Base-by-base conservation (phyloP, 257 asterid species). In the Euphrasia confusa region DNA sequence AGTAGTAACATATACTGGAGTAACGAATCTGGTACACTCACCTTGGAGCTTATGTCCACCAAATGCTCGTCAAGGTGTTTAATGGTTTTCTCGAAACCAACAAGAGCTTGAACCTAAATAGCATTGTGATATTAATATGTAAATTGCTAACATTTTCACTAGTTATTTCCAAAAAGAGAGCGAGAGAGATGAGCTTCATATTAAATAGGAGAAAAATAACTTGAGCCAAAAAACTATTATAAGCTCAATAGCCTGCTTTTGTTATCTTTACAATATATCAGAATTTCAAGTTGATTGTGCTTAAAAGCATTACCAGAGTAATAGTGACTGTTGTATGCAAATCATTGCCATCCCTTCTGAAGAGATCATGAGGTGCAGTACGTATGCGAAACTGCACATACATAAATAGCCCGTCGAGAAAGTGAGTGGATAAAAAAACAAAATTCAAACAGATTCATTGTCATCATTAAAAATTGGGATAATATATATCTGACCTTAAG, bases 31-130 rank as follows among this genome's bases (percentile, higher is more conserved):
- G 47, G 13, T 6, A 14, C 58, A 33, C 80, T 77, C 53, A 92
- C 99, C 90, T 89, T 83, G 71, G 86, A 72, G 81, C 94, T 63
- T 60, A 92, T 82, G 76, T 92, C 94, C 77, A 92, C 96, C 58
- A 76, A 71, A 76, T 77, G 99, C 39, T 84, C 96, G 67, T 89
- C 99, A 4, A 92, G 97, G 79, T 89, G 97, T 68, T 81, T 89
- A 40, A 89, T 69, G 59, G 83, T 86, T 77, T 92, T 92, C 86
- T 86, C 88, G 55, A 89, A 92, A 54, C 99, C 97, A 63, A 84
- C 96, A 54, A 92, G 97, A 75, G 99, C 96, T 83, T 92, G 97
- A 71, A 89, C 85, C 99, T 92, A 77, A 50, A 68, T 10, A 49
- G 48, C 24, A n/a, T 24, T 18, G 7, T 11, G 17, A 14, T 55